These are phyloP conservation scores for Hibiscus tridactylites DNA, from an alignment of 345 rosid genomes.

Conservation along the genomic window DNA sequence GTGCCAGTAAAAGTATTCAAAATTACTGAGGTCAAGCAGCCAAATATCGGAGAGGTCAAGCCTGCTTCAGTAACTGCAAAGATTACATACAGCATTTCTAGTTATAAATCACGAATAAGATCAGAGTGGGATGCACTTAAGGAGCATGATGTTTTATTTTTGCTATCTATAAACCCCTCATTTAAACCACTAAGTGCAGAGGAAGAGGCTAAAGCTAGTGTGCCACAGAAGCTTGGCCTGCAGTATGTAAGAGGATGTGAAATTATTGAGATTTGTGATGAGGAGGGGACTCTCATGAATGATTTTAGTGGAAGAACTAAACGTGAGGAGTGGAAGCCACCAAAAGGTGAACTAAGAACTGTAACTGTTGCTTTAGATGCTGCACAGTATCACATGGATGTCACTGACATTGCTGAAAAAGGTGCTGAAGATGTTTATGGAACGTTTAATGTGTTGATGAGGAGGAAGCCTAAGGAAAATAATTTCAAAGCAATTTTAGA, in stretches of 20 bases:
- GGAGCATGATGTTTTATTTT: constrained; percentile 96
- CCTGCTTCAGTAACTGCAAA: constrained; percentile 82
- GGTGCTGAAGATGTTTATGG: constrained; percentile 91
- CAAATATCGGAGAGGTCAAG: constrained; percentile 97
- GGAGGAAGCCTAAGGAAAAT: constrained; percentile 99
- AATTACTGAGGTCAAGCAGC: constrained; percentile 78
- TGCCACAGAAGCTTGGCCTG: constrained; percentile 89
- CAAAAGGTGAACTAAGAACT: constrained; percentile 92
- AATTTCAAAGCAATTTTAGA: constrained; percentile 97
- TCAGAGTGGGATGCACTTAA: constrained; percentile 96
- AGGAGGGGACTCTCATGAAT: constrained; percentile 92
- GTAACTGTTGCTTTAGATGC: constrained; percentile 90
- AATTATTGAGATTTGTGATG: constrained; percentile 82
- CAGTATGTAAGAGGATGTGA: constrained; percentile 96
- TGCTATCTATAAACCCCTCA: constrained; percentile 80
- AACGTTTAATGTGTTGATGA: constrained; percentile 82
- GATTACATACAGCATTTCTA: constrained; percentile 80
- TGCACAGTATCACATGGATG: constrained; percentile 98
- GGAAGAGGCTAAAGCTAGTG: constrained; percentile 84
- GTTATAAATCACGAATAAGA: constrained; percentile 78
- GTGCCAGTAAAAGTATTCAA: constrained; percentile 76
- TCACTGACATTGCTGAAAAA: constrained; percentile 79
- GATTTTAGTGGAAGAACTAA: constrained; percentile 91
- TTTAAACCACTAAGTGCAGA: constrained; percentile 95
- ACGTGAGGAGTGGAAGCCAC: constrained; percentile 97